A percentile compares a stretch with the other conserved stretches of the same genome.
Conservation (phyloP, 2,329 filamentous ascomycete species). For the Fusarium verrucosum region DNA sequence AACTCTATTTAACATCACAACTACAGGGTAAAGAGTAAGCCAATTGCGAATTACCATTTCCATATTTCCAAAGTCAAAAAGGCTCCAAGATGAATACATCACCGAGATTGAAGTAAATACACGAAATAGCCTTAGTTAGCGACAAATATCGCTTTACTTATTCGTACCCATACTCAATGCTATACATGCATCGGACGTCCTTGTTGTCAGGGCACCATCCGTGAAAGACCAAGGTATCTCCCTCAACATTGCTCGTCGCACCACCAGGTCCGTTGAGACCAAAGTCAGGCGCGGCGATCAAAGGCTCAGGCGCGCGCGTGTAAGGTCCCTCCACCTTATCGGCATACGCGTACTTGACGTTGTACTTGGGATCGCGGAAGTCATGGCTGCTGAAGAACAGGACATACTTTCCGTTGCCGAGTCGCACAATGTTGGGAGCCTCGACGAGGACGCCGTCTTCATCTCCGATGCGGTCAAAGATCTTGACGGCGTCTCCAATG, state of each 20-base stretch:
- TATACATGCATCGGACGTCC: constrained; percentile 8
- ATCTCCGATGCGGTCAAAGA: constrained; percentile 7
- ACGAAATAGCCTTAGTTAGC: no score
- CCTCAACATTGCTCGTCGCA: constrained; percentile 13
- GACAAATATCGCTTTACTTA: background rate
- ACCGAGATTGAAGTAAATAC: no score
- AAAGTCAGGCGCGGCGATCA: constrained; percentile 10
- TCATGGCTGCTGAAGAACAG: constrained; percentile 17
- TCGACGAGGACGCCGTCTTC: constrained; percentile 5
- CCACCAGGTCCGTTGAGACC: constrained; percentile 14
- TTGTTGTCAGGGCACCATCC: constrained; percentile 9
- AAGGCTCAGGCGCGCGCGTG: background rate
- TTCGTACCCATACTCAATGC: background rate
- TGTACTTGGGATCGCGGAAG: constrained; percentile 6
- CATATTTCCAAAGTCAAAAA: no score
- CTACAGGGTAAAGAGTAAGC: no score
- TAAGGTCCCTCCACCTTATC: constrained; percentile 3
- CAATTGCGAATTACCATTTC: no score
- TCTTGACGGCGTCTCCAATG: background rate
- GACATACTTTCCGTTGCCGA: constrained; percentile 7
- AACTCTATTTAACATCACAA: no score
- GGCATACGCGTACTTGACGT: constrained; percentile 16
- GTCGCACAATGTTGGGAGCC: constrained; percentile 6
- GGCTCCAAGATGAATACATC: no score
- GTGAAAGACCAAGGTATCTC: constrained; percentile 8